phyloP scores from a whole-genome alignment of 352 stramenopile genomes.

The Pythium aphanidermatum region DNA sequence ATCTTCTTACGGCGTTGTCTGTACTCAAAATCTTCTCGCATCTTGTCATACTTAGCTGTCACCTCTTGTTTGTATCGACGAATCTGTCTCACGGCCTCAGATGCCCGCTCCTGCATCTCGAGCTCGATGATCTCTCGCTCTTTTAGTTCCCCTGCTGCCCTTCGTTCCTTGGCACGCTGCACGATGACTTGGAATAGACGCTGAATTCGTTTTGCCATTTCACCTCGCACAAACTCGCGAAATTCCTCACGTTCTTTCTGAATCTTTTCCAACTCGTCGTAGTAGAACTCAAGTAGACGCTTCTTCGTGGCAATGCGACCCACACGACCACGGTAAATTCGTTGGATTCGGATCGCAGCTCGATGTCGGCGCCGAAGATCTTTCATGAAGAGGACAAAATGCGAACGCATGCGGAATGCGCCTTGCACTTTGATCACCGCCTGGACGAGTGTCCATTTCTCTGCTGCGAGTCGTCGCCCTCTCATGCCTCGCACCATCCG shows the following conservation, averaged over 20 bases:
- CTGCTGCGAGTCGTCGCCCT: slow-evolving; percentile 27
- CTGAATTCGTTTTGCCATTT: slow-evolving; percentile 45
- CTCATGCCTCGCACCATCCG: slow-evolving; percentile 43
- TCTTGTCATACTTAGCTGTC: slow-evolving; percentile 41
- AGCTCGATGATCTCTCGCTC: slow-evolving; percentile 24
- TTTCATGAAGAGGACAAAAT: slow-evolving; percentile 41
- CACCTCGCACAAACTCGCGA: slow-evolving; percentile 22
- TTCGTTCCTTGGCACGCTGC: slow-evolving; percentile 13
- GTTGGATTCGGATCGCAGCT: slow-evolving; percentile 52
- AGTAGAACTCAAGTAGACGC: slow-evolving; percentile 39
- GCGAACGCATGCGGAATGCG: slow-evolving; percentile 55
- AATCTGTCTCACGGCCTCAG: slow-evolving; percentile 24
- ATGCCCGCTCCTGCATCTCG: slow-evolving; percentile 36
- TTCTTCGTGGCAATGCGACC: slow-evolving; percentile 34
- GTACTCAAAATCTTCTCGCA: slow-evolving; percentile 40
- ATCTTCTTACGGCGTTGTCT: slow-evolving; percentile 39
- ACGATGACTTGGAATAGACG: slow-evolving; percentile 32
- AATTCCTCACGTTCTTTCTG: slow-evolving; percentile 50
- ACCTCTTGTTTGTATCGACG: slow-evolving; percentile 36
- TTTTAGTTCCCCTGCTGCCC: slow-evolving; percentile 22
- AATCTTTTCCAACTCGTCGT: slow-evolving; percentile 46
- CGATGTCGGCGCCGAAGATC: slow-evolving; percentile 33
- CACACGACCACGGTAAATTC: slow-evolving; percentile 51
- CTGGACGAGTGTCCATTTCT: slow-evolving; percentile 37
- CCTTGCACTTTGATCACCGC: slow-evolving; percentile 50